Base-by-base conservation (phyloP, 805 yeast genomes). In the Blastobotrys parvus region DNA sequence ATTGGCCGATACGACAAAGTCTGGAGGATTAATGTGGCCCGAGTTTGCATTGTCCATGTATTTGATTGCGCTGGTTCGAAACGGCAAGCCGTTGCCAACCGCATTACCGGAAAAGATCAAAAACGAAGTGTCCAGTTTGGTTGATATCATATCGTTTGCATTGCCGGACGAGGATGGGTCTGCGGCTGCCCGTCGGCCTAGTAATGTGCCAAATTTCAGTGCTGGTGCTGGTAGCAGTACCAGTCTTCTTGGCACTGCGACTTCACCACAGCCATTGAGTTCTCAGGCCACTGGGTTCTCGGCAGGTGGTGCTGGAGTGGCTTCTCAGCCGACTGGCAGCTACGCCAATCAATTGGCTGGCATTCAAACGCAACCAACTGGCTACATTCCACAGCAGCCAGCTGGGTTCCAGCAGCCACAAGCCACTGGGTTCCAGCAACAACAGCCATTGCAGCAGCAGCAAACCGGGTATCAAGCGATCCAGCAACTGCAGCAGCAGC, bases 31-130 rank as follows among this genome's bases (percentile, higher is more conserved):
- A 47, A 65, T 90, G 53, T 90, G 89, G 59, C 97, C 97, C 2
- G 97, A 90, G 62, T 90, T 90, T 69, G 94, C 94, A 13, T 69
- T 90, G 51, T 88, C 95, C 15, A 78, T 90, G 70, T 90, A 88
- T 61, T 70, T 90, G 53, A 88, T 95, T 59, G 82, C 84, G 53
- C 64, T 77, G 56, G 82, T 82, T 0, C 70, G 85, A 52, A 78
- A 76, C 53, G 95, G 95, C 30, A 88, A 84, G 52, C 68, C 80
- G 6, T 69, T 89, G 47, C 97, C 97, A 2, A 68, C 68, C 35
- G 71, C 69, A 33, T 64, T 90, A 51, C 95, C 94, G 23, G 72
- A 74, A 17, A 78, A 74, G 48, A 77, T 87, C 65, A 70, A 71
- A 57, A 84, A 82, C 57, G 97, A 90, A 62, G 96, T 90, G 10